Evolutionary conservation across 352 stramenopile species (phyloP), one percentile per base, ranked within the genome.

Genomic region (Phytopythium kandeliae): DNA sequence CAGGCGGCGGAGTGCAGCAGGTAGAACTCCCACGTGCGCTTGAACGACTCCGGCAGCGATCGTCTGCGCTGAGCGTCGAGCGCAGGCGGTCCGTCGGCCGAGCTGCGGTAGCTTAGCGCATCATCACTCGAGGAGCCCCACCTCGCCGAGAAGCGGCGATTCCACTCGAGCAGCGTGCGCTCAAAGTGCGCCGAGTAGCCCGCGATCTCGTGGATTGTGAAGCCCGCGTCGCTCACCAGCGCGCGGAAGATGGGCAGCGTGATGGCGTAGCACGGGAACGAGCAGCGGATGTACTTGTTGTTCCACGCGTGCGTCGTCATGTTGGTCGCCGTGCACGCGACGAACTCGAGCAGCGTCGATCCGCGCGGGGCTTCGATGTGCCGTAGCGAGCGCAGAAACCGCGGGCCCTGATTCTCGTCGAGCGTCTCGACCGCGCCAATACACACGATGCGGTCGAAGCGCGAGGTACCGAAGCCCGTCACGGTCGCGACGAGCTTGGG

Each of bases 11-110:
- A 95, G 48, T 96, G 87, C 34, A 90, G 66, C 51, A 96, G 51
- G 52, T 96, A 95, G 57, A 95, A 95, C 57, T 95, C 82, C 81
- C 82, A 96, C 28, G 79, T 92, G 35, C 86, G 78, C 45, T 84
- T 76, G 46, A 94, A 96, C 5, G 78, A 89, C 44, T 89, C 67
- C 4, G 82, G 82, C 16, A 91, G 57, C 21, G 67, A 82, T 19
- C 58, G 60, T 33, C 57, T 47, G 21, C 40, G 47, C 40, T 37
- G 22, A 19, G 25, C 13, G 25, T 47, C 16, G 56, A 59, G 36
- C 58, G 21, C 41, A 9, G 16, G 21, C 24, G 49, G 38, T 30
- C 31, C 24, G 25, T 31, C 28, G 4, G 26, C 30, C 26, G 34
- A 24, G 38, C 43, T 62, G 17, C n/a, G n/a, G n/a, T n/a, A n/a